Percentiles rank a stretch among this genome's conserved stretches.
phyloP scores from a whole-genome alignment of 2,329 filamentous ascomycete species.

The Phialophora macrospora region DNA sequence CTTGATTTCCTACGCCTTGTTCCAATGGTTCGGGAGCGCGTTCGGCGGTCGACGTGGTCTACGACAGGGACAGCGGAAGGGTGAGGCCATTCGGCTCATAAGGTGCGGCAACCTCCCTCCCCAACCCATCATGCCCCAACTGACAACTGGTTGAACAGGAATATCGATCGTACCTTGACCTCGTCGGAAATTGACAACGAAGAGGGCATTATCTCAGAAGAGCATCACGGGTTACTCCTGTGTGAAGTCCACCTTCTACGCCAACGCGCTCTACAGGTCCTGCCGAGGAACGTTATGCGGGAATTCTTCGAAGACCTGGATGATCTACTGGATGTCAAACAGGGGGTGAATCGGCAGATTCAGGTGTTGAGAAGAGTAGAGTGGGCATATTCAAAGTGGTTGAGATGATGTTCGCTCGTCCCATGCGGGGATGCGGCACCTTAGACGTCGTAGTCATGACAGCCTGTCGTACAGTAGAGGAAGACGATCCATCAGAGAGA shows the following conservation, averaged over 20 bases:
- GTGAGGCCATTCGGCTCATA: constrained; percentile 75
- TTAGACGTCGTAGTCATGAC: background rate
- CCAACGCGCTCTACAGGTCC: constrained; percentile 66
- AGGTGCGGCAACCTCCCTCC: constrained; percentile 54
- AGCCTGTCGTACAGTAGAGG: background rate
- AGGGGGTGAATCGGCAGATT: constrained; percentile 76
- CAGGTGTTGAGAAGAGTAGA: constrained; percentile 80
- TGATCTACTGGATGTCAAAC: constrained; percentile 79
- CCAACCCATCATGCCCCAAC: background rate
- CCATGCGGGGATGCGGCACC: background rate
- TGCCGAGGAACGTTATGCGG: constrained; percentile 75
- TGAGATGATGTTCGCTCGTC: constrained; percentile 43
- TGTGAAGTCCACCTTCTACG: constrained; percentile 88
- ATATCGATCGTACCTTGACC: constrained; percentile 80
- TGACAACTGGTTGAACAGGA: constrained; percentile 50
- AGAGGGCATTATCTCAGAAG: constrained; percentile 80
- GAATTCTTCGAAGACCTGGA: constrained; percentile 89
- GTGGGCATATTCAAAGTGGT: constrained; percentile 87
- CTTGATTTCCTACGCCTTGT: constrained; percentile 76
- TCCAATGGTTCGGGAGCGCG: constrained; percentile 71
- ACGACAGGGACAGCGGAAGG: constrained; percentile 67
- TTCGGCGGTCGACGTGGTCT: constrained; percentile 74
- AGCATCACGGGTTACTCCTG: constrained; percentile 86
- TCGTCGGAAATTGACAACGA: constrained; percentile 68
- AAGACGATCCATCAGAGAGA: background rate